Percentiles rank a stretch among this genome's conserved stretches.
Conservation (phyloP, 192 early-diverging fungal species). For the Coemansia nantahalensis region DNA sequence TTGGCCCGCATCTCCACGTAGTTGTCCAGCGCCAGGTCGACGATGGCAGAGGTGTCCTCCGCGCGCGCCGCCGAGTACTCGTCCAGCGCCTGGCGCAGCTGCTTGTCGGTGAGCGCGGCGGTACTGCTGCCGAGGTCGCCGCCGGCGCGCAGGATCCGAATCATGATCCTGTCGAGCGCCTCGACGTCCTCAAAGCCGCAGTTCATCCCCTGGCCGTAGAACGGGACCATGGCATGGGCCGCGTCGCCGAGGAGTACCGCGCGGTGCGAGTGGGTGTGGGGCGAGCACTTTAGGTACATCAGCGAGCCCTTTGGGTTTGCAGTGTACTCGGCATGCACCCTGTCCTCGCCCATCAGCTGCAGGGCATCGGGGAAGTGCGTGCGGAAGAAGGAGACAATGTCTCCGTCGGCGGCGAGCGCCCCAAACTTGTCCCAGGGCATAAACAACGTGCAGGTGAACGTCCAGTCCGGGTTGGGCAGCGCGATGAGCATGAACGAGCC, state of each 20-base stretch:
- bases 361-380: slow-evolving; percentile 75
- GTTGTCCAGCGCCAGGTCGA: slow-evolving; percentile 92
- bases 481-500: slow-evolving; percentile 98
- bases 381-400: slow-evolving; percentile 70
- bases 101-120: slow-evolving; percentile 24
- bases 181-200: slow-evolving; percentile 95
- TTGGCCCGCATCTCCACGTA: slow-evolving; percentile 91
- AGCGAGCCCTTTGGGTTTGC: slow-evolving; percentile 82
- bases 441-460: slow-evolving; percentile 96
- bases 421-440: slow-evolving; percentile 89
- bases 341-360: slow-evolving; percentile 70
- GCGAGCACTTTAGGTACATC: slow-evolving; percentile 79
- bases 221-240: slow-evolving; percentile 98
- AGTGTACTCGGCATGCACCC: slow-evolving; percentile 73
- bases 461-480: slow-evolving; percentile 87
- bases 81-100: slow-evolving; percentile 62
- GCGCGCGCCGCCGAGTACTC: slow-evolving; percentile 70
- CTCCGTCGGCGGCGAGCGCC: slow-evolving; percentile 59
- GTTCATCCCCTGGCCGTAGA: slow-evolving; percentile 98
- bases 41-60: slow-evolving; percentile 80
- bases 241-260: slow-evolving; percentile 90
- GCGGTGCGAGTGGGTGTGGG: slow-evolving; percentile 78
- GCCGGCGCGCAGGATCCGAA: slow-evolving; percentile 59
- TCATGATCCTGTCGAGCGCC: slow-evolving; percentile 54
- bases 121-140: slow-evolving; percentile 18